phyloP scores from a whole-genome alignment of 139 green algal genomes.

The Auxenochlorella protothecoides region DNA sequence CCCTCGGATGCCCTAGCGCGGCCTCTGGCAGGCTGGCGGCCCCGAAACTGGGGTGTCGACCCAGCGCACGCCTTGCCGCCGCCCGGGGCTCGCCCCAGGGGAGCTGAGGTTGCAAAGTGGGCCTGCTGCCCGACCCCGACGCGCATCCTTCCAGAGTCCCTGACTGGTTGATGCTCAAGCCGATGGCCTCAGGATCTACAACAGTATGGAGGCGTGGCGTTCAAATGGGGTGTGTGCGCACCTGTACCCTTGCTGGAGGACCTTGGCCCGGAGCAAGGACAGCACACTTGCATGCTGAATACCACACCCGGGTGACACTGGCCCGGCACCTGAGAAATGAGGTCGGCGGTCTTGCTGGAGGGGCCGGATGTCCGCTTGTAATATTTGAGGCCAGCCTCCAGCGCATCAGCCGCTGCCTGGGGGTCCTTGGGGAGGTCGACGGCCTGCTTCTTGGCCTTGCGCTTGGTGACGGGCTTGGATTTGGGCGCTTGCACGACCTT shows the following conservation, averaged over 20 bases:
- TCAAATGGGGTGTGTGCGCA: too few relatives aligned
- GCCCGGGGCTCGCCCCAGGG: too few relatives aligned
- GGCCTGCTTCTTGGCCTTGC: conserved; percentile 8
- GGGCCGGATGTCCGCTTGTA: conserved; percentile 23
- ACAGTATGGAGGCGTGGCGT: too few relatives aligned
- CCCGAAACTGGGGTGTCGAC: too few relatives aligned
- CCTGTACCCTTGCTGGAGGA: too few relatives aligned
- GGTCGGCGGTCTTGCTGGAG: conserved; percentile 2
- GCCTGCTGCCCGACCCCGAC: too few relatives aligned
- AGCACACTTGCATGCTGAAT: neutral
- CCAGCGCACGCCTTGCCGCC: too few relatives aligned
- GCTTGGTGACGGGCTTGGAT: conserved; percentile 3
- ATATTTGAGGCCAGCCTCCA: conserved; percentile 38
- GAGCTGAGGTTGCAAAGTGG: too few relatives aligned
- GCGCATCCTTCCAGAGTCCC: conserved; percentile 8
- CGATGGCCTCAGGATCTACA: too few relatives aligned
- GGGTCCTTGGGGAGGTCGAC: neutral
- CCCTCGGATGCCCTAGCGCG: neutral
- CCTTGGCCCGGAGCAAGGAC: too few relatives aligned
- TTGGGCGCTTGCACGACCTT: conserved; percentile 2
- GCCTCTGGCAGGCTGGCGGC: too few relatives aligned
- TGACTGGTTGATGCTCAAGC: neutral
- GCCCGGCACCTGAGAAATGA: conserved; percentile 7
- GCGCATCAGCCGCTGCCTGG: conserved; percentile 1
- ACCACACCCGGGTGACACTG: neutral